A percentile compares a stretch with the other conserved stretches of the same genome.
These are phyloP conservation scores for Gardenia jasminoides DNA, from an alignment of 257 asterid species.

Conservation along the genomic window DNA sequence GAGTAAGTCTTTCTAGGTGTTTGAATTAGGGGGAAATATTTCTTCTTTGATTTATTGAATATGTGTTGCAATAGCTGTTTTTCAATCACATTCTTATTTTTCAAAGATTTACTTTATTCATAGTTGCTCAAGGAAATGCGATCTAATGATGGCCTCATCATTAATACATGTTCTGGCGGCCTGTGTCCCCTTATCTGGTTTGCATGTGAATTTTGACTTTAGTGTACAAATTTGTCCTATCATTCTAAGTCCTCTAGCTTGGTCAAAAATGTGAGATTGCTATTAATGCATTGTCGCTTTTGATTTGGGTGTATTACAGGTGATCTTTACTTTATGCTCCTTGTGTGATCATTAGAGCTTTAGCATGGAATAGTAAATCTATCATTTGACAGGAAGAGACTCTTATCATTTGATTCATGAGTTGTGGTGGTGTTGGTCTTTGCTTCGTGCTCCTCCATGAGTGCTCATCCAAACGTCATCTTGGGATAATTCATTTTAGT, in stretches of 20 bases:
- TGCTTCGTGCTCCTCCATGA: background rate
- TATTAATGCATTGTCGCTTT: background rate
- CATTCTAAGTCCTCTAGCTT: background rate
- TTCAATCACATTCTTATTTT: background rate
- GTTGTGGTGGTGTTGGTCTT: background rate
- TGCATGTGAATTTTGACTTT: background rate
- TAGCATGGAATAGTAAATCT: too few species aligned
- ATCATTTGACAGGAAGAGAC: background rate
- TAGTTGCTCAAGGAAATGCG: background rate
- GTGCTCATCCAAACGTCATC: background rate
- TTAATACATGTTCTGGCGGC: background rate
- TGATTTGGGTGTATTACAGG: background rate
- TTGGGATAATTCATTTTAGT: background rate
- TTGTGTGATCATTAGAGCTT: too few species aligned
- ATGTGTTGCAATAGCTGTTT: background rate
- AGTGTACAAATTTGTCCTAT: background rate
- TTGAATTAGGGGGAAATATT: background rate
- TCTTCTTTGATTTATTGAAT: background rate
- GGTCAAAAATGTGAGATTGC: background rate
- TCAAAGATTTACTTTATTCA: background rate
- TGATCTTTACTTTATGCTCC: background rate
- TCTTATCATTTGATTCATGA: background rate
- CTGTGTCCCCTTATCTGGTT: background rate
- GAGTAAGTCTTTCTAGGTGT: background rate
- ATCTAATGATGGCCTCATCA: background rate